phyloP scores from a whole-genome alignment of 257 asterid species.

The Henckelia pumila region DNA sequence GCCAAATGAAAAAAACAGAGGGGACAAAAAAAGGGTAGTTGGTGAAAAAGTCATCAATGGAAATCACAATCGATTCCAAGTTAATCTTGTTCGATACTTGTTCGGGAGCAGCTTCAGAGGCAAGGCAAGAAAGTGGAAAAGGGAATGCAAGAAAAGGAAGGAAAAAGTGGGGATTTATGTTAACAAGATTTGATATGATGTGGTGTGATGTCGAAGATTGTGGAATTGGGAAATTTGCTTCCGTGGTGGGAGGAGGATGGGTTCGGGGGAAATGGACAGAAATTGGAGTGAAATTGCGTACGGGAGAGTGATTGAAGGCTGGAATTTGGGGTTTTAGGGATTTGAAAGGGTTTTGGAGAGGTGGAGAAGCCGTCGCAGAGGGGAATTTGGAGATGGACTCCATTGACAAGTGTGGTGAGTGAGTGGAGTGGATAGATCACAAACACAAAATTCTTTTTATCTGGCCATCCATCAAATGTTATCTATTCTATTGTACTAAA shows the following conservation, averaged over 20 bases:
- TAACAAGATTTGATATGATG: constrained; percentile 6
- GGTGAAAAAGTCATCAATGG: constrained; percentile 74
- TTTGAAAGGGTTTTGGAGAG: constrained; percentile 37
- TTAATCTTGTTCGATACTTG: constrained; percentile 52
- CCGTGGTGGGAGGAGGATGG: too few species aligned
- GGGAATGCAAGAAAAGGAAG: constrained; percentile 39
- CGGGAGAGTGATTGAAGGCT: constrained; percentile 25
- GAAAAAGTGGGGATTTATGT: constrained; percentile 32
- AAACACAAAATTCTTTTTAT: too few species aligned
- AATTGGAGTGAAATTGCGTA: constrained; percentile 21
- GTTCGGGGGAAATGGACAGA: constrained; percentile 28
- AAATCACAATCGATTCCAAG: constrained; percentile 68
- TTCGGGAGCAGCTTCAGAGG: constrained; percentile 52
- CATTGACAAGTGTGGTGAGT: constrained; percentile 39
- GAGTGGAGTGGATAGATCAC: constrained; percentile 8
- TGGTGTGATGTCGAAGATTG: constrained; percentile 10
- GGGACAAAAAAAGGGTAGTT: constrained; percentile 85
- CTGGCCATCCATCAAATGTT: too few species aligned
- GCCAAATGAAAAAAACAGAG: constrained; percentile 77
- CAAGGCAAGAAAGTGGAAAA: constrained; percentile 59
- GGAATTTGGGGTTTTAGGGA: constrained; percentile 32
- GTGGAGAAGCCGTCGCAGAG: constrained; percentile 57
- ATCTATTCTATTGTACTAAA: too few species aligned
- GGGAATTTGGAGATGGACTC: constrained; percentile 64
- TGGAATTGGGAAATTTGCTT: constrained; percentile 27